phyloP scores from a whole-genome alignment of 2,329 filamentous ascomycete species.

The Apiospora pterosperma region DNA sequence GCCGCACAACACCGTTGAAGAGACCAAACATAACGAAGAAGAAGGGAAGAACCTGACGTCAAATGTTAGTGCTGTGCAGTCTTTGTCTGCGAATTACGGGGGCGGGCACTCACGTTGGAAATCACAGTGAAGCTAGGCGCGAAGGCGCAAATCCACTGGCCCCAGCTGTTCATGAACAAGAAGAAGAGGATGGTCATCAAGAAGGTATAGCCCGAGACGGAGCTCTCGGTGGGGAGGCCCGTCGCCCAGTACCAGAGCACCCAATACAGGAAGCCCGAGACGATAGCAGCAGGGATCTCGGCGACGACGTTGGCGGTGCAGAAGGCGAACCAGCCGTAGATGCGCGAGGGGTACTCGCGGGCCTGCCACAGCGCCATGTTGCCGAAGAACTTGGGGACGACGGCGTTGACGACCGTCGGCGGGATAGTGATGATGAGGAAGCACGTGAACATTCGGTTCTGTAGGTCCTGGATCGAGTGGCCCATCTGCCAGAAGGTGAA shows the following conservation, averaged over 20 bases:
- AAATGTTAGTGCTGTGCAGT: neutral
- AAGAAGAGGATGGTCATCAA: conserved; percentile 77
- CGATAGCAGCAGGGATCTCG: conserved; percentile 68
- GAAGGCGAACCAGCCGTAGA: conserved; percentile 77
- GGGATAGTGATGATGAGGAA: conserved; percentile 66
- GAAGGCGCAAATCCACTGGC: conserved; percentile 82
- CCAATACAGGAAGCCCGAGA: conserved; percentile 66
- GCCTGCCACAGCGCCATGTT: conserved; percentile 72
- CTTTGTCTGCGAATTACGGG: neutral
- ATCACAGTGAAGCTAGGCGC: conserved; percentile 77
- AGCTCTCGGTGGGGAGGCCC: conserved; percentile 63
- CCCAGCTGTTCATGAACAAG: conserved; percentile 72
- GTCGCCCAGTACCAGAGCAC: conserved; percentile 74
- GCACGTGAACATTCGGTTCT: conserved; percentile 72
- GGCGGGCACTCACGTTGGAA: conserved; percentile 51
- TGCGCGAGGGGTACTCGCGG: conserved; percentile 68
- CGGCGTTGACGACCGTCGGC: conserved; percentile 67
- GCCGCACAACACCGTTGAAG: conserved; percentile 75
- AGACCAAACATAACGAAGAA: conserved; percentile 76
- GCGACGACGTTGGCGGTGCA: conserved; percentile 68
- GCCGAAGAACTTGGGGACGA: conserved; percentile 74
- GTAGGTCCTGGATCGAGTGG: conserved; percentile 63
- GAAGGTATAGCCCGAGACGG: conserved; percentile 70
- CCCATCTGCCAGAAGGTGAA: conserved; percentile 75
- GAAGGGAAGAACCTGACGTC: conserved; percentile 59